A percentile compares a stretch with the other conserved stretches of the same genome.
Conservation (phyloP, 345 rosid species). For the Salix arbutifolia region DNA sequence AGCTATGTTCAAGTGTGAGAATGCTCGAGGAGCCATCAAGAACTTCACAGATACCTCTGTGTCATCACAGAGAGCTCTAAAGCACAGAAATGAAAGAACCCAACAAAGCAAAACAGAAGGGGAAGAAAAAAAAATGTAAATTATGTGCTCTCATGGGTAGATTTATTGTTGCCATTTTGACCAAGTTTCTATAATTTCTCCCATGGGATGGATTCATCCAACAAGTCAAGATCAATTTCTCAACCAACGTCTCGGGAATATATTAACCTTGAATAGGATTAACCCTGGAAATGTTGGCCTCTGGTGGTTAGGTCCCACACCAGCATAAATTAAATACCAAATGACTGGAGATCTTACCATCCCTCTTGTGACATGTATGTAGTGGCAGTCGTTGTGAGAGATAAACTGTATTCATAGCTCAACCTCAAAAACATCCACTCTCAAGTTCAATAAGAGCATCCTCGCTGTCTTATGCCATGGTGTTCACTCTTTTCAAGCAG, state of each 20-base stretch:
- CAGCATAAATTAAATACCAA: background rate
- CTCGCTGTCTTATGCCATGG: background rate
- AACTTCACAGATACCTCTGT: conserved; percentile 53
- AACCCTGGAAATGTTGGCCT: background rate
- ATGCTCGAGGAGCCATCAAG: conserved; percentile 54
- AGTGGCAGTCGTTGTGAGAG: background rate
- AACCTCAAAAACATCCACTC: conserved; percentile 34
- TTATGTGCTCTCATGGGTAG: too few relatives aligned
- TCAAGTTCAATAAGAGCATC: background rate
- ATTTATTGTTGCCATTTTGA: too few relatives aligned
- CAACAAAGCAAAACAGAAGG: conserved; percentile 34
- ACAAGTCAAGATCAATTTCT: background rate
- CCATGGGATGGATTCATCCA: background rate
- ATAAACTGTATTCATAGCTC: conserved; percentile 11
- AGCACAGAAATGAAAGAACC: conserved; percentile 31
- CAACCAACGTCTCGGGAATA: background rate
- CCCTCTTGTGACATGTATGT: background rate
- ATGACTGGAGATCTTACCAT: background rate
- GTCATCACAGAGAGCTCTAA: conserved; percentile 31
- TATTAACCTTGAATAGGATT: background rate
- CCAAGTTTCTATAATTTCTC: background rate
- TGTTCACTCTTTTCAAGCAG: background rate
- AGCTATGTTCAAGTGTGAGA: conserved; percentile 58
- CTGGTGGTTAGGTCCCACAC: conserved; percentile 9
- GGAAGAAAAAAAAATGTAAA: too few relatives aligned